Base-by-base conservation (phyloP, 1,284 basidiomycete genomes). In the Cryptococcus depauperatus region DNA sequence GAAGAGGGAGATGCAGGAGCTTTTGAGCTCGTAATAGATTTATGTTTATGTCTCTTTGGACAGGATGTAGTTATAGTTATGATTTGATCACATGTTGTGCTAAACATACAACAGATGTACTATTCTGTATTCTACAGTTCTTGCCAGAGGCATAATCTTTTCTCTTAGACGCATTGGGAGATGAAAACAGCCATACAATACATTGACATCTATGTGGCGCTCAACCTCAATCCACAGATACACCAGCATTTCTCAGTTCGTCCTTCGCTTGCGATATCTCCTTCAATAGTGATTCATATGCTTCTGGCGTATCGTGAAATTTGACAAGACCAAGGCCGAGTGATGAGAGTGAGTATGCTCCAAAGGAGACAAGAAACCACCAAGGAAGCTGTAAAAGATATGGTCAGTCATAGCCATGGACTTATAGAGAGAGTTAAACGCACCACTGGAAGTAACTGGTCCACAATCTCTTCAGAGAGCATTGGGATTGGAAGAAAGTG, bases 1-100 rank as follows among this genome's bases (percentile, higher is more conserved):
- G 73, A 81, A 85, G 60, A 78, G 83, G 58, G 83, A 92, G 65
- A 76, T 92, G 56, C 82, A 85, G 50, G 88, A 87, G 42, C 73
- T 92, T 35, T 75, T 93, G 58, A 89, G 84, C 58, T 77, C 79
- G 51, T 85, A 63, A 50, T 23, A 13, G 27, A 21, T 16, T 25
- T 25, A 26, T 21, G 32, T 18, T 23, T 23, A 14, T 41, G 13
- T 11, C 5, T 27, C 7, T 30, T n/a, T 4, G 5, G 25, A 28
- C 9, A 25, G 18, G 16, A 25, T n/a, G n/a, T n/a, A n/a, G n/a
- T n/a, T n/a, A n/a, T n/a, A n/a, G n/a, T n/a, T n/a, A n/a, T n/a
- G n/a, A n/a, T n/a, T n/a, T n/a, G n/a, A n/a, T n/a, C n/a, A n/a
- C n/a, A n/a, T n/a, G n/a, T n/a, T n/a, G n/a, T n/a, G n/a, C n/a